Conservation (phyloP, 2,329 filamentous ascomycete species). For the Talaromyces sp. region DNA sequence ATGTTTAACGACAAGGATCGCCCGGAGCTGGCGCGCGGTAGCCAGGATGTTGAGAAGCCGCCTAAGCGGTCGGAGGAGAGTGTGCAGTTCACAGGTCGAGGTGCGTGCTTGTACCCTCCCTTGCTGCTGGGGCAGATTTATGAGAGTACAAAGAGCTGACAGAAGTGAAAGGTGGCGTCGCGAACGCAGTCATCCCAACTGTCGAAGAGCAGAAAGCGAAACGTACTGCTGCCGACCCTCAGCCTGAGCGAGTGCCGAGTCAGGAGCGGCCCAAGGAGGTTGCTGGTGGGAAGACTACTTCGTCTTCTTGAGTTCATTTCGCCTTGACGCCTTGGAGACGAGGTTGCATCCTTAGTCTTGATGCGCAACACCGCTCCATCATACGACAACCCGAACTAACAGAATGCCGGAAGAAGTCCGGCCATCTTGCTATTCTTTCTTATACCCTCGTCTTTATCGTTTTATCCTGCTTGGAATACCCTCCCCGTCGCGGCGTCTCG, state of each 20-base stretch:
- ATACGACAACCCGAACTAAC: background rate
- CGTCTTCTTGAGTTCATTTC: background rate
- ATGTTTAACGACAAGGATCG: slow-evolving; percentile 66
- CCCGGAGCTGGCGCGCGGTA: slow-evolving; percentile 66
- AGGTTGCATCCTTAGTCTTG: no score
- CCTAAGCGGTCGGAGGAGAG: slow-evolving; percentile 37
- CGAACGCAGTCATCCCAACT: slow-evolving; percentile 34
- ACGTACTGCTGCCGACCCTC: slow-evolving; percentile 8
- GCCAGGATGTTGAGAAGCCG: slow-evolving; percentile 73
- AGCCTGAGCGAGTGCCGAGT: slow-evolving; percentile 23
- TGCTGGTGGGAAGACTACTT: slow-evolving; percentile 15
- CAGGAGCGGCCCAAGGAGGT: slow-evolving; percentile 29
- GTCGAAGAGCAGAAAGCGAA: slow-evolving; percentile 19
- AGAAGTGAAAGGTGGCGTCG: slow-evolving; percentile 31
- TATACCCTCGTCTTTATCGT: background rate
- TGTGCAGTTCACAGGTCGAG: slow-evolving; percentile 42
- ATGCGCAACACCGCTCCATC: background rate
- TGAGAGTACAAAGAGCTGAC: background rate
- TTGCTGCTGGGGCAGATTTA: background rate
- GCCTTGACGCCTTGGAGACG: background rate
- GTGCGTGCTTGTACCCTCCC: slow-evolving; percentile 27
- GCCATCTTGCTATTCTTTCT: background rate
- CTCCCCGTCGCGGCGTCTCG: slow-evolving; percentile 7
- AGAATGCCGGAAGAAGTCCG: background rate
- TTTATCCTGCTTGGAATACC: slow-evolving; percentile 11